phyloP scores from a whole-genome alignment of 208 protist species.

The Wallacemonas rigidus region DNA sequence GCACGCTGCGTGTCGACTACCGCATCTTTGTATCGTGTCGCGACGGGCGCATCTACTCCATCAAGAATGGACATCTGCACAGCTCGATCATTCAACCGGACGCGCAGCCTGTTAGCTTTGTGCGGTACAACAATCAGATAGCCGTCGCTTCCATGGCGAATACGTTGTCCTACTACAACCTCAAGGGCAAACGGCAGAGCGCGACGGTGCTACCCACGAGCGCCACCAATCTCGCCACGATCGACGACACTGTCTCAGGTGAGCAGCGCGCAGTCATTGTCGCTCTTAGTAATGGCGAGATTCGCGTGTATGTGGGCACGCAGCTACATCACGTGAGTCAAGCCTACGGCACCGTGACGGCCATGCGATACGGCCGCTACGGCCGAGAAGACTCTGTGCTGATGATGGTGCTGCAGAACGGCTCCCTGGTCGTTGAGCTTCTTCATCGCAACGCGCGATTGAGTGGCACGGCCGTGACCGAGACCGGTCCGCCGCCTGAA shows the following conservation, averaged over 20 bases:
- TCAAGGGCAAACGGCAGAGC: constrained; percentile 89
- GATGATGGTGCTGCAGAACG: constrained; percentile 84
- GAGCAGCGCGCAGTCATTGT: constrained; percentile 84
- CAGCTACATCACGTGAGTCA: constrained; percentile 80
- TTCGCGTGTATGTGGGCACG: constrained; percentile 93
- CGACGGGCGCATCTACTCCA: constrained; percentile 91
- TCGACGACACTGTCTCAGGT: constrained; percentile 58
- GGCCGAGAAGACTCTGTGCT: constrained; percentile 91
- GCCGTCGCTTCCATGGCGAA: constrained; percentile 89
- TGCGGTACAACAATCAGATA: constrained; percentile 83
- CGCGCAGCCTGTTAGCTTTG: constrained; percentile 78
- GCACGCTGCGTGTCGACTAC: constrained; percentile 87
- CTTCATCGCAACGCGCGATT: constrained; percentile 87
- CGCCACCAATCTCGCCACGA: constrained; percentile 70
- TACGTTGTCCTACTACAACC: constrained; percentile 89
- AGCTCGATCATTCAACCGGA: constrained; percentile 89
- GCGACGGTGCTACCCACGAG: constrained; percentile 71
- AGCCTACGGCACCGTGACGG: constrained; percentile 75
- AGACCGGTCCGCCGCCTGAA: constrained; percentile 79
- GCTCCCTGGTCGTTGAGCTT: constrained; percentile 91
- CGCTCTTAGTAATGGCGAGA: constrained; percentile 87
- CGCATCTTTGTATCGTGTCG: constrained; percentile 92
- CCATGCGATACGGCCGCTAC: constrained; percentile 91
- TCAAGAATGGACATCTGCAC: constrained; percentile 89
- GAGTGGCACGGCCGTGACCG: constrained; percentile 26